Evolutionary conservation across 2,329 filamentous ascomycete genomes (phyloP), one percentile per base, ranked within the genome.

Genomic region (Aspergillus sclerotialis): DNA sequence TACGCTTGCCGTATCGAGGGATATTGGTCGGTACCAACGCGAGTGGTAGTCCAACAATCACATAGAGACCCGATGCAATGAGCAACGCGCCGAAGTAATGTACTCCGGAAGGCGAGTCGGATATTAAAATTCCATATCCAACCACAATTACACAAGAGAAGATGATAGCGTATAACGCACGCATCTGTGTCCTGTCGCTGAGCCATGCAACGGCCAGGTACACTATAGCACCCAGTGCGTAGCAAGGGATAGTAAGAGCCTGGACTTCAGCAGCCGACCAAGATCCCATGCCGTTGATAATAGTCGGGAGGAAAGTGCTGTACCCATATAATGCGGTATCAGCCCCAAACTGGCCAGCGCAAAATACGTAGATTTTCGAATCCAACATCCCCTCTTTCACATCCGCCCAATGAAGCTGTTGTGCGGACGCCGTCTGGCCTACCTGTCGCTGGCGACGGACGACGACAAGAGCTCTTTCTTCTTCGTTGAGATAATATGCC

Each of bases 311-410:
- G 52, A 89, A 89, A 0, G 82, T 87, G 32, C 78, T 82, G 57
- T 79, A 88, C 4, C 83, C 82, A 50, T 89, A 89, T 0, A 89
- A 68, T 76, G 88, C 83, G 1, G 80, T 84, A 49, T 87, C 82
- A 11, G 73, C 71, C 4, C 82, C 81, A 51, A 88, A 88, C 54
- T 86, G 81, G 4, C 69, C 81, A 24, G 77, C 56, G 43, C 72
- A 80, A 53, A 87, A 87, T 1, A 72, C 62, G 70, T 79, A 86
- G 15, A 85, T 75, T 54, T 83, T 87, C 82, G 82, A 87, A 58
- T 90, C 84, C 43, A 67, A 72, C 39, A 84, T 76, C 0, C 79
- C 82, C 36, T 73, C 74, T 43, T 70, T 63, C 50, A 85, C 80
- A 49, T 89, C 84, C 7, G 61, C 55, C 60, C 72, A 76, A 44